phyloP scores from a whole-genome alignment of 2,329 filamentous ascomycete species.

The Colletotrichum sp. region DNA sequence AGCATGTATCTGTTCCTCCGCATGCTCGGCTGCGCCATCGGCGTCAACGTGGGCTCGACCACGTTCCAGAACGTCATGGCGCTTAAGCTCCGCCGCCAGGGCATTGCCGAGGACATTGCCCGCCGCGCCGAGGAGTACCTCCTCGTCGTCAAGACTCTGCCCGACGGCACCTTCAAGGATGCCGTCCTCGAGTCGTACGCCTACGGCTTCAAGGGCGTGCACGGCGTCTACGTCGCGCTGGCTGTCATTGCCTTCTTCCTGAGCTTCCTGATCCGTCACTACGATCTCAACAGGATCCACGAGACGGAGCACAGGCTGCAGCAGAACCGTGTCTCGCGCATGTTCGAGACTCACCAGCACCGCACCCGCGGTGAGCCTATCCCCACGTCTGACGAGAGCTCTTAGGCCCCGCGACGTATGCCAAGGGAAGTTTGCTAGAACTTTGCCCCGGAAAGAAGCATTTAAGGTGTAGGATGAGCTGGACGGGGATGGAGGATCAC shows the following conservation, averaged over 20 bases:
- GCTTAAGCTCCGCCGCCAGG: conserved; percentile 17
- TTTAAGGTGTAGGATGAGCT: background rate
- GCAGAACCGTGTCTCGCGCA: conserved; percentile 4
- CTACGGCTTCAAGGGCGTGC: conserved; percentile 19
- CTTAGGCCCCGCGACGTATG: background rate
- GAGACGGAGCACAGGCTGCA: conserved; percentile 17
- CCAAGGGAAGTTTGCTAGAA: background rate
- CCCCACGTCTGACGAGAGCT: conserved; percentile 3
- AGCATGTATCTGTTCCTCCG: conserved; percentile 24
- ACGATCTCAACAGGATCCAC: conserved; percentile 16
- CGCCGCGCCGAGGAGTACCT: conserved; percentile 16
- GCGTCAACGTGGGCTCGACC: conserved; percentile 24
- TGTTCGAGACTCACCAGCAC: background rate
- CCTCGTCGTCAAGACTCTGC: conserved; percentile 7
- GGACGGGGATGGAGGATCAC: background rate
- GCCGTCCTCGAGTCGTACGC: conserved; percentile 12
- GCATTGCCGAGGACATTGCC: conserved; percentile 16
- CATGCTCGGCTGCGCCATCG: conserved; percentile 23
- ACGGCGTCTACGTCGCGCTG: conserved; percentile 15
- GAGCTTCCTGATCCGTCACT: conserved; percentile 19
- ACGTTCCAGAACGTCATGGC: conserved; percentile 26
- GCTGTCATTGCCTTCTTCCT: conserved; percentile 12
- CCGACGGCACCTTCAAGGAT: conserved; percentile 19
- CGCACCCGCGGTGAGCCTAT: background rate
- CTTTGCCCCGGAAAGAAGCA: background rate